Evolutionary conservation across 108 stramenopile genomes (phyloP).

Genomic region (Bacterosira constricta): DNA sequence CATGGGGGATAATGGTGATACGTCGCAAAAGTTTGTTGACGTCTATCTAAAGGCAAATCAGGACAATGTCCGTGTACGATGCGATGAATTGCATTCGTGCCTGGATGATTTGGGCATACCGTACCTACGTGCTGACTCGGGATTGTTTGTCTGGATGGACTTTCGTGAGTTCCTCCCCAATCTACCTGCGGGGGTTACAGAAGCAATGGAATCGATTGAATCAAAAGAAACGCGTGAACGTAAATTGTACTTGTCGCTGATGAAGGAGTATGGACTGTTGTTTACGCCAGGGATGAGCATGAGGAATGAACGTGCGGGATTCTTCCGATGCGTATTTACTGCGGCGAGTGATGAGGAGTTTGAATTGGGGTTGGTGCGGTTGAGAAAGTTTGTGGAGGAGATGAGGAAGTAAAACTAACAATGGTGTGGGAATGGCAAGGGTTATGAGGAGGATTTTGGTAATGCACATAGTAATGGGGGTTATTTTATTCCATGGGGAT

Average conservation of each 20-base stretch:
- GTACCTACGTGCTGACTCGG: constrained; percentile 67
- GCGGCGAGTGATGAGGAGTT: constrained; percentile 82
- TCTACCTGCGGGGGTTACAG: constrained; percentile 13
- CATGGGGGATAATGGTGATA: not conserved
- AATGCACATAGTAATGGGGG: too few species aligned
- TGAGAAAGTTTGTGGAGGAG: constrained; percentile 58
- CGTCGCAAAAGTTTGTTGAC: constrained; percentile 48
- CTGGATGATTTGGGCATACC: constrained; percentile 71
- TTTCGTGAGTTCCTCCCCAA: constrained; percentile 68
- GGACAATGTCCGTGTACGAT: constrained; percentile 54
- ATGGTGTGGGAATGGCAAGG: too few species aligned
- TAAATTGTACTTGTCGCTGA: constrained; percentile 65
- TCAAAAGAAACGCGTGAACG: constrained; percentile 60
- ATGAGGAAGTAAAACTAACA: too few species aligned
- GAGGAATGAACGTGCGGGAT: constrained; percentile 81
- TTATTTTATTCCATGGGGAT: too few species aligned
- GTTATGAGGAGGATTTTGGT: too few species aligned
- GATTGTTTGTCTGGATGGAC: constrained; percentile 89
- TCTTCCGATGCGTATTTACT: constrained; percentile 88
- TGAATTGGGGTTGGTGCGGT: constrained; percentile 65
- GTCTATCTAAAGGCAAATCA: constrained; percentile 63
- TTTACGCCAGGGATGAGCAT: constrained; percentile 87
- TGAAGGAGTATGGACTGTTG: constrained; percentile 78
- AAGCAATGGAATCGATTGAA: constrained; percentile 33
- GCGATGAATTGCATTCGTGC: constrained; percentile 53